phyloP scores from a whole-genome alignment of 106 monocot genomes.

The Triglochin maritima region DNA sequence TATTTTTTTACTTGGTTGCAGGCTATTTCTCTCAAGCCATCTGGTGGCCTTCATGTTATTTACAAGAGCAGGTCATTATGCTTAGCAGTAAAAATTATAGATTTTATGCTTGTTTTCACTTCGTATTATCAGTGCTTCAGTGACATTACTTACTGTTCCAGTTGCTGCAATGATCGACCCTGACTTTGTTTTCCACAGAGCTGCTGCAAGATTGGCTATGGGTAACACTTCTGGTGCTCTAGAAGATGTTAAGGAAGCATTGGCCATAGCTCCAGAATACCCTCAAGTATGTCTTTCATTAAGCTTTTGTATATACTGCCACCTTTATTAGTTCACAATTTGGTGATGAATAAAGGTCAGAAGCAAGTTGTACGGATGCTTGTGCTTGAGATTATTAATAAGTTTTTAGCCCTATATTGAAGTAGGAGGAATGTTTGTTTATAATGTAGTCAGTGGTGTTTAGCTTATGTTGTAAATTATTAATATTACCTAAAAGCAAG shows the following conservation, averaged over 20 bases:
- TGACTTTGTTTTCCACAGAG: slow-evolving; percentile 16
- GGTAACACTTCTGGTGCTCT: slow-evolving; percentile 46
- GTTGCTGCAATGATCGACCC: too few relatives aligned
- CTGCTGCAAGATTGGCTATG: slow-evolving; percentile 44
- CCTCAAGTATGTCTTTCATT: slow-evolving; percentile 29
- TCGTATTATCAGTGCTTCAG: not conserved
- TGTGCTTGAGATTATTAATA: too few relatives aligned
- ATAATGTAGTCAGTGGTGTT: too few relatives aligned
- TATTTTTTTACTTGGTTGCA: slow-evolving; percentile 13
- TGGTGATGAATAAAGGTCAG: too few relatives aligned
- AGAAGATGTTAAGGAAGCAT: slow-evolving; percentile 50
- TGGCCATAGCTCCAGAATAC: slow-evolving; percentile 34
- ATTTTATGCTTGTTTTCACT: not conserved
- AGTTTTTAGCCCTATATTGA: too few relatives aligned
- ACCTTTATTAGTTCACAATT: too few relatives aligned
- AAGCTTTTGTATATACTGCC: not conserved
- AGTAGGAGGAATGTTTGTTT: too few relatives aligned
- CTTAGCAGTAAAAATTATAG: not conserved
- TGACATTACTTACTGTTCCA: not conserved
- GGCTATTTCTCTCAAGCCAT: slow-evolving; percentile 48
- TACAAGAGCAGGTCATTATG: slow-evolving; percentile 45
- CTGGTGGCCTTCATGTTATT: slow-evolving; percentile 50
- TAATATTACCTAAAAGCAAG: too few relatives aligned
- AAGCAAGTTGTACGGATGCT: too few relatives aligned
- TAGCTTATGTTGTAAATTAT: too few relatives aligned